A percentile compares a stretch with the other conserved stretches of the same genome.
Evolutionary conservation across 768 basidiomycete genomes (phyloP).

Genomic region (Lyophyllum decastes): DNA sequence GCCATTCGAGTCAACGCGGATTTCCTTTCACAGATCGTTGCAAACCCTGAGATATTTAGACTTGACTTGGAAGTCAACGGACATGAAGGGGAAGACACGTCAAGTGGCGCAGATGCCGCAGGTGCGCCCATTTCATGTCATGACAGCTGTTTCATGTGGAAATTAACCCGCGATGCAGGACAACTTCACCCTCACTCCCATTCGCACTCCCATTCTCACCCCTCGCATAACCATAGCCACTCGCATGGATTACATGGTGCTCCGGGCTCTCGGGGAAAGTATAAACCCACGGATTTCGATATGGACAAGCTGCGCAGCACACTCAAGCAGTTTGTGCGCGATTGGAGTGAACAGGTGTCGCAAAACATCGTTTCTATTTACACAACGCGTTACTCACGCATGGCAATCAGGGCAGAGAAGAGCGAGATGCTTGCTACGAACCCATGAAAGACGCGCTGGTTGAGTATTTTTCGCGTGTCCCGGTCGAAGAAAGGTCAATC

Average conservation of each 20-base stretch:
- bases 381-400: background rate
- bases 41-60: slow-evolving; percentile 81
- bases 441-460: slow-evolving; percentile 81
- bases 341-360: slow-evolving; percentile 84
- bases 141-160: background rate
- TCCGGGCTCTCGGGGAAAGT: slow-evolving; percentile 27
- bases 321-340: slow-evolving; percentile 88
- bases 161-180: background rate
- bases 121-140: slow-evolving; percentile 3
- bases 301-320: slow-evolving; percentile 93
- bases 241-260: slow-evolving; percentile 30
- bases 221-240: slow-evolving; percentile 31
- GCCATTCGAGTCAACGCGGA: slow-evolving; percentile 81
- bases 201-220: slow-evolving; percentile 21
- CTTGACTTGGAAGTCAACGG: slow-evolving; percentile 41
- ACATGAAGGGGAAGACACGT: slow-evolving; percentile 17
- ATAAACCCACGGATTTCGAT: slow-evolving; percentile 67
- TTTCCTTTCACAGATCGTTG: slow-evolving; percentile 74
- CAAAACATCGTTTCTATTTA: background rate
- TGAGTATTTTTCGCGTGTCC: slow-evolving; percentile 58
- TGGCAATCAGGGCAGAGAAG: slow-evolving; percentile 59
- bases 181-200: slow-evolving; percentile 8
- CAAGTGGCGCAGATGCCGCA: slow-evolving; percentile 6
- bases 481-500: slow-evolving; percentile 53
- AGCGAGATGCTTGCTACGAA: slow-evolving; percentile 78